Conservation (phyloP, 164 flowering plant species). For the Hamamelis virginiana region DNA sequence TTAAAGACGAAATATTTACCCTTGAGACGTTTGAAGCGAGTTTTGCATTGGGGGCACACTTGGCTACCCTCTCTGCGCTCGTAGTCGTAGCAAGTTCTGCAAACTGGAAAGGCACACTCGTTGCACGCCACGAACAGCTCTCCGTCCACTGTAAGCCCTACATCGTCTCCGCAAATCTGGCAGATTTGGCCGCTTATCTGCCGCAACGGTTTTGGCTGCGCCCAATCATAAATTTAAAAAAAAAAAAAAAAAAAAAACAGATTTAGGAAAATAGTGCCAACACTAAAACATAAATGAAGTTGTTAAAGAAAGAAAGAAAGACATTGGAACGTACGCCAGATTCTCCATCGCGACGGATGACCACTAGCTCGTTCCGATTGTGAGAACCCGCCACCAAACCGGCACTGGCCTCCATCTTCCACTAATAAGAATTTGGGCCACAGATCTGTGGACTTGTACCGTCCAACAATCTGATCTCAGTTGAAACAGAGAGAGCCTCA, state of each 20-base stretch:
- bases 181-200: conserved; percentile 44
- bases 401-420: conserved; percentile 12
- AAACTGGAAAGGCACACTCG: conserved; percentile 63
- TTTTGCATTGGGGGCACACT: conserved; percentile 63
- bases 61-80: conserved; percentile 59
- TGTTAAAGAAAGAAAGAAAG: neutral
- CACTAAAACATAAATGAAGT: neutral
- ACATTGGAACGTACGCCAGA: conserved; percentile 1
- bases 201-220: conserved; percentile 23
- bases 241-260: too few relatives aligned
- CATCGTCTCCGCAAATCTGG: conserved; percentile 63
- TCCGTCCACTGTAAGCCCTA: conserved; percentile 46
- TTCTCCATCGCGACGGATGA: conserved; percentile 15
- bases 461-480: too few relatives aligned
- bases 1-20: too few relatives aligned
- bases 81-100: conserved; percentile 61
- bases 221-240: too few relatives aligned
- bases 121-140: conserved; percentile 63
- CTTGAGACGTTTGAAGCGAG: conserved; percentile 54
- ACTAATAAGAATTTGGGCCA: too few relatives aligned
- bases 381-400: conserved; percentile 16
- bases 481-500: too few relatives aligned
- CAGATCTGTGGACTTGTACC: too few relatives aligned
- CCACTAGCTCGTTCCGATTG: conserved; percentile 13
- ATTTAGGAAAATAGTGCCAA: too few relatives aligned